Evolutionary conservation across 768 basidiomycete species (phyloP), one percentile per base, ranked within the genome.

Genomic region (Lentinula aciculospora): DNA sequence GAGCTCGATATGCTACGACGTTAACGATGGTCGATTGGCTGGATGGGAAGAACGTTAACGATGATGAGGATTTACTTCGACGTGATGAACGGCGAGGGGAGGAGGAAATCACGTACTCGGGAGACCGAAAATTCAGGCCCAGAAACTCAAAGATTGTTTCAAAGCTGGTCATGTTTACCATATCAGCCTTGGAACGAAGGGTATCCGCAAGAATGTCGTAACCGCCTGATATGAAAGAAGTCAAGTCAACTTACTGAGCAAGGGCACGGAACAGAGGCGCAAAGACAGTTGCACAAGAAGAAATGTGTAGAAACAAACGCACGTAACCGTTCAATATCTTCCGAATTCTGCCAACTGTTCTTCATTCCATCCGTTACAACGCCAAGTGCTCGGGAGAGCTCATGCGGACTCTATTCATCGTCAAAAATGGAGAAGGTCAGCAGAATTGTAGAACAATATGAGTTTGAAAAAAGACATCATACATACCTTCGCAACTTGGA

Each of bases 301-400:
- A 40, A 36, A 4, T 48, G 5, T 31, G 17, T n/a, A 15, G 40
- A 45, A 13, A 42, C n/a, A 3, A 12, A 76, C 88, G 65, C 63
- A 94, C 93, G 84, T 55, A 94, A 72, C 32, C 87, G 78, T 66
- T 96, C 94, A 87, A 95, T 93, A 63, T 97, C 95, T 66, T 95
- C 94, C 34, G 91, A 94, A 65, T 92, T 93, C 64, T 91, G 83
- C 95, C 95, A 98, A 63, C 84, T 90, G 62, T 89, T 86, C 61
- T 83, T 83, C 45, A 97, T 68, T 2, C 88, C 83, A 63, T 95
- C 92, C 8, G 83, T 80, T 21, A 96, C 69, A 27, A 94, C 82
- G 3, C 84, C 74, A 5, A 94, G 69, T 0, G 91, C 80, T 15
- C 86, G 75, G 0, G 88, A 89, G 2, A 96, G 64, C 62, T 94